These are phyloP conservation scores for Yamagishiella unicocca DNA, from an alignment of 139 green algal genomes.

Conservation along the genomic window DNA sequence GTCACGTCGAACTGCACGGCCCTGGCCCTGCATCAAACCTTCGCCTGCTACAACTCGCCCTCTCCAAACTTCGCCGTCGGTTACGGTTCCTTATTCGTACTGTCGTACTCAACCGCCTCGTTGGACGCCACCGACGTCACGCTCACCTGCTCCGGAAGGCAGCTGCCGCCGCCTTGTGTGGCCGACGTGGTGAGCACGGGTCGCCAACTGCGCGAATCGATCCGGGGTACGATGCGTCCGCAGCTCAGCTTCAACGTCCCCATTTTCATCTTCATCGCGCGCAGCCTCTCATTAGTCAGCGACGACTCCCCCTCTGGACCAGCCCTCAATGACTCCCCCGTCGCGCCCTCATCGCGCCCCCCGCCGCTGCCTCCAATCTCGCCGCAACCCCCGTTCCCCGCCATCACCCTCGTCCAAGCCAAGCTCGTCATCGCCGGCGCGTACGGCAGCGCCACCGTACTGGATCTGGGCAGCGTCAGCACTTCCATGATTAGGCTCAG, in stretches of 20 bases:
- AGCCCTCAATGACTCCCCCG: no score
- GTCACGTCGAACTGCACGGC: neutral
- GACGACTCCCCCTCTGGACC: no score
- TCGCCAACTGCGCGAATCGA: no score
- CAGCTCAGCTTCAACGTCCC: neutral
- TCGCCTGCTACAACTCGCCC: neutral
- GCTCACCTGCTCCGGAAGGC: neutral
- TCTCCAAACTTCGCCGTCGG: neutral
- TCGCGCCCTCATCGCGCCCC: neutral
- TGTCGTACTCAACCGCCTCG: neutral
- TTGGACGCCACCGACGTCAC: neutral
- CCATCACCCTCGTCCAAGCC: neutral
- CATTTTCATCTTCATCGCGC: neutral
- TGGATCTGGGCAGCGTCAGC: slow-evolving; percentile 10
- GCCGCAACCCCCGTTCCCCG: neutral
- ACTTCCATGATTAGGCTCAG: neutral
- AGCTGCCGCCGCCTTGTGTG: neutral
- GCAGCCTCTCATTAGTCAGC: neutral
- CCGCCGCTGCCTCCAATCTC: neutral
- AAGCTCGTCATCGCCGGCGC: neutral
- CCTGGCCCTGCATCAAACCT: neutral
- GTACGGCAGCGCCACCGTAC: neutral
- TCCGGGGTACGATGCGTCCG: no score
- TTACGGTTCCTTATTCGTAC: neutral
- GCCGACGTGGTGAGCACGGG: neutral